phyloP scores from a whole-genome alignment of 495 filamentous ascomycete species.

The Penicillium cosmopolitanum region DNA sequence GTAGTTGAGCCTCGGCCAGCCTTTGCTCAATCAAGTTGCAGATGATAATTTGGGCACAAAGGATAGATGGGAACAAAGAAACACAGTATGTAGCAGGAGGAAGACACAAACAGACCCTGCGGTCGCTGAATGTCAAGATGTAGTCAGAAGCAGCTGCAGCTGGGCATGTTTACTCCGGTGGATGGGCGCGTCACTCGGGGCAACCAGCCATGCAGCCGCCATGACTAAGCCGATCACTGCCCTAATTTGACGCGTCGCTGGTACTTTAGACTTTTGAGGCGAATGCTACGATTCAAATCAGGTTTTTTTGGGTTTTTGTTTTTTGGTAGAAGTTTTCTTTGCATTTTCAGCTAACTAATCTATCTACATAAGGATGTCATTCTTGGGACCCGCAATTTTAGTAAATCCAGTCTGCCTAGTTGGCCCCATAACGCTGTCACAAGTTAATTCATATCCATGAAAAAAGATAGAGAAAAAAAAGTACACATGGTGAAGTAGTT shows the following conservation, averaged over 20 bases:
- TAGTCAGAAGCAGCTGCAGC: constrained; percentile 28
- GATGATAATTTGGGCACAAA: constrained; percentile 22
- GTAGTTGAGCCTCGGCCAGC: constrained; percentile 46
- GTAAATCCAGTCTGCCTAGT: constrained; percentile 18
- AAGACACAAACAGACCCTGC: constrained; percentile 26
- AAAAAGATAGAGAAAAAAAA: constrained; percentile 10
- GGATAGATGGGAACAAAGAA: constrained; percentile 22
- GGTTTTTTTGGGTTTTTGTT: background rate
- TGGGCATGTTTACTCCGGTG: constrained; percentile 39
- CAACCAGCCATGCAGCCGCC: constrained; percentile 32
- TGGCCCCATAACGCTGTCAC: background rate
- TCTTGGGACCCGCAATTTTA: constrained; percentile 7
- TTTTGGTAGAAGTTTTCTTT: constrained; percentile 8
- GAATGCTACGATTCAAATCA: background rate
- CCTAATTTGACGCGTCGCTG: constrained; percentile 2
- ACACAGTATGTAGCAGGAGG: background rate
- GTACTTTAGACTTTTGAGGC: background rate
- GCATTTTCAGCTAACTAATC: constrained; percentile 7
- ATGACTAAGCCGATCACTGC: constrained; percentile 15
- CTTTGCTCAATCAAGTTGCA: constrained; percentile 41
- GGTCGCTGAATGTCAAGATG: constrained; percentile 35
- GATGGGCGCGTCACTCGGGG: constrained; percentile 49
- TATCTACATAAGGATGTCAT: constrained; percentile 9
- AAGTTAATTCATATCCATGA: constrained; percentile 5
- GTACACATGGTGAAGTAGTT: constrained; percentile 22